Evolutionary conservation across 805 yeast genomes (phyloP), one percentile per base, ranked within the genome.

Genomic region (Pichia kluyveri): DNA sequence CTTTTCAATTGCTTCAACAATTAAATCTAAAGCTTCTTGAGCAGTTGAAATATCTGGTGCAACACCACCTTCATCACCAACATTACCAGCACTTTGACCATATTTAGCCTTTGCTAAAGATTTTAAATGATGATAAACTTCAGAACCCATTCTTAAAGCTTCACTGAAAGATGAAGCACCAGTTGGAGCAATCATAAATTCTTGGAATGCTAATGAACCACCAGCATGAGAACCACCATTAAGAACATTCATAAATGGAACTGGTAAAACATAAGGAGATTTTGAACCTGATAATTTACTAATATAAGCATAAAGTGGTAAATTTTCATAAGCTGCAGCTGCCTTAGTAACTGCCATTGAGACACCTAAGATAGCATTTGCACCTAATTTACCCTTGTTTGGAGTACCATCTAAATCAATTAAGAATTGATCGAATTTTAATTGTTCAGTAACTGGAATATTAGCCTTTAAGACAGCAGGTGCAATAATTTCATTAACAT

Each of bases 21-120:
- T 88, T 71, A 91, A 83, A 77, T 93, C 97, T 60, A 91, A 78
- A 63, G 98, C 99, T 82, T 91, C 98, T 73, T 81, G 86, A 69
- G 99, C 91, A 62, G 96, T 80, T 60, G 84, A 79, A 60, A 93
- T 83, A 73, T 89, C 87, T 73, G 99, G 99, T 65, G 99, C 99
- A 78, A 91, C 96, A 83, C 99, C 99, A 85, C 99, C 99, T 81
- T 91, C 99, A 75, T 91, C 99, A 82, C 99, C 99, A 69, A 91
- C 99, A 78, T 91, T 91, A 76, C 96, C 98, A 66, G 99, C 99
- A 56, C 95, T 83, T 68, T 87, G 84, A 69, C 99, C 99, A 84
- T 91, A 93, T 71, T 76, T 79, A 83, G 87, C 83, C 82, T 87
- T 86, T 72, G 98, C 84, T 65, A 86, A 76, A 58, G 90, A 73